Evolutionary conservation across 2,329 filamentous ascomycete genomes (phyloP), one percentile per base, ranked within the genome.

Genomic region (Diplocarpon mali): DNA sequence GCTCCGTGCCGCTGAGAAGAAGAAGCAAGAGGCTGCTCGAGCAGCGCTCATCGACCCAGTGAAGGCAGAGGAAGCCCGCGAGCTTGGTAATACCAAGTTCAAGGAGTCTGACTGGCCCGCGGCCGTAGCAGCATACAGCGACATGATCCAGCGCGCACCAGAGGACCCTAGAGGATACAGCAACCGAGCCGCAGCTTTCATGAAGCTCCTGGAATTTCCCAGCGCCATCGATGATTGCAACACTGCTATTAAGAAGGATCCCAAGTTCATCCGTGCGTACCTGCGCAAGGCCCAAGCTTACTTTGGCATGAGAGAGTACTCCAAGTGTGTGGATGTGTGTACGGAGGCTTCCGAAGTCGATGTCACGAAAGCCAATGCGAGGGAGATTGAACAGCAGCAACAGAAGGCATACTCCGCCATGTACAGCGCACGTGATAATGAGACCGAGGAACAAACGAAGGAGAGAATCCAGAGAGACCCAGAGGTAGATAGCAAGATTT

Each of bases 271-370:
- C 67, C 81, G 90, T 45, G 92, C 92, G 7, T 96, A 96, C 67
- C 83, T 98, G 58, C 83, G 92, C 63, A 96, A 95, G 73, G 89
- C 89, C 0, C 89, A 96, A 69, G 87, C 88, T 35, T 86, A 90
- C 65, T 88, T 92, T 56, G 88, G 88, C 58, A 98, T 98, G 92
- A 86, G 92, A 65, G 90, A 98, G 67, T 96, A 95, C 73, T 95
- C 83, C 65, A 90, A 89, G 65, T 93, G 85, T 62, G 72, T 96
- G 47, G 92, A 98, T 62, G 84, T 83, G 7, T 95, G 89, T 69
- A 78, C 78, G 32, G 85, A 88, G 62, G 92, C 93, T 1, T 70
- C 74, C 8, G 73, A 79, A 56, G 76, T 93, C 48, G 92, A 98
- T 64, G 73, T 73, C 47, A 69, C 67, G 45, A 80, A 83, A 48